Evolutionary conservation across 139 green algal genomes (phyloP).

Genomic region (Chlamydomonas schloesseri): DNA sequence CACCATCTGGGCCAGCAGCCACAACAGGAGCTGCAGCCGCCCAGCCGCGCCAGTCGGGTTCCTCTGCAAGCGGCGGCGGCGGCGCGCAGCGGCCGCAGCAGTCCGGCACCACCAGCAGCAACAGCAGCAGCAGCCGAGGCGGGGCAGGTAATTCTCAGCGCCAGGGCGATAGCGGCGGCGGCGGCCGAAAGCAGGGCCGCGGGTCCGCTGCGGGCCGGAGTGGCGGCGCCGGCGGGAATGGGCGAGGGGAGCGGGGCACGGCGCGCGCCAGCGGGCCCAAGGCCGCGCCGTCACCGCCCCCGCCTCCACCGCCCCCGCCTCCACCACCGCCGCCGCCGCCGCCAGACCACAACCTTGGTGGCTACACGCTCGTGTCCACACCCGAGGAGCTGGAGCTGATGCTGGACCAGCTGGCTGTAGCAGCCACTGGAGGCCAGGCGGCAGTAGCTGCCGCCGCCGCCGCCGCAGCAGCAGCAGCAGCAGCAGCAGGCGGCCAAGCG

Average conservation of each 20-base stretch:
- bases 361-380: constrained; percentile 38
- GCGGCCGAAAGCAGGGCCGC: too few relatives aligned
- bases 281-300: neutral
- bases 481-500: neutral
- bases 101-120: neutral
- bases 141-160: too few relatives aligned
- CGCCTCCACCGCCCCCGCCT: neutral
- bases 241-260: neutral
- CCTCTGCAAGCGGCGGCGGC: too few relatives aligned
- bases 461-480: neutral
- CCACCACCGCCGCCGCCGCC: neutral
- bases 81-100: too few relatives aligned
- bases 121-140: too few relatives aligned
- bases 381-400: constrained; percentile 24
- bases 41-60: too few relatives aligned
- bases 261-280: neutral
- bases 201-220: neutral
- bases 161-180: too few relatives aligned
- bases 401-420: constrained; percentile 43
- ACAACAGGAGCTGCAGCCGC: too few relatives aligned
- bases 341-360: constrained; percentile 8
- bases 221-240: neutral
- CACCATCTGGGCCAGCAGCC: too few relatives aligned
- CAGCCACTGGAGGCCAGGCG: neutral
- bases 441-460: neutral